These are phyloP conservation scores for Dendryphion nanum DNA, from an alignment of 2,329 filamentous ascomycete species.

Conservation along the genomic window DNA sequence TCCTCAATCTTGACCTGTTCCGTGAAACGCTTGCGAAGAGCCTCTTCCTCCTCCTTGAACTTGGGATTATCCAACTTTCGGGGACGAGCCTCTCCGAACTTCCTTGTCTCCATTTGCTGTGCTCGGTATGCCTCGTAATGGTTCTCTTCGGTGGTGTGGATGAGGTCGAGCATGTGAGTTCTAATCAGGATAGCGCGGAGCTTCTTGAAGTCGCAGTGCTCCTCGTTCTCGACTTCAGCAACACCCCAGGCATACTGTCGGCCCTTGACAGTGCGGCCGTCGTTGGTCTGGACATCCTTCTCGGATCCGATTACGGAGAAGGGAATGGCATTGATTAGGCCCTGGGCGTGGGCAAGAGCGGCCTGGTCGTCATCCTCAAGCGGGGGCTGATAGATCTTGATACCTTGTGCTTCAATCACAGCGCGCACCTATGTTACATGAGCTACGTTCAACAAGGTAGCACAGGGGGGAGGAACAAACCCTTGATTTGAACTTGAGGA, in stretches of 20 bases:
- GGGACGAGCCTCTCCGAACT: constrained; percentile 96
- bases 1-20: constrained; percentile 99
- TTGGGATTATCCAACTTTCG: constrained; percentile 99
- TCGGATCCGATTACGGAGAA: constrained; percentile 99
- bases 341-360: constrained; percentile 89
- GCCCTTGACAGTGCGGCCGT: constrained; percentile 96
- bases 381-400: constrained; percentile 99
- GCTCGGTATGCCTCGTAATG: constrained; percentile 99
- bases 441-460: constrained; percentile 6
- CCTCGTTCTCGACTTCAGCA: constrained; percentile 98
- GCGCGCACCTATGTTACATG: constrained; percentile 69
- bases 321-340: constrained; percentile 94
- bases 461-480: constrained; percentile 53
- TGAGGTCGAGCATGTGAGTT: constrained; percentile 99
- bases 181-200: constrained; percentile 97
- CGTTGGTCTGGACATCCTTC: constrained; percentile 96
- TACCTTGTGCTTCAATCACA: constrained; percentile 96
- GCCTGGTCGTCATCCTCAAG: constrained; percentile 98
- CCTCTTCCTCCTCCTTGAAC: constrained; percentile 99
- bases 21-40: constrained; percentile 96
- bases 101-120: constrained; percentile 99
- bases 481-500: constrained; percentile 92
- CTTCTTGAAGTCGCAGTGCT: constrained; percentile 99
- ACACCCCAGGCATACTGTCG: constrained; percentile 99
- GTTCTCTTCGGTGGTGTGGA: constrained; percentile 98